A percentile compares a stretch with the other conserved stretches of the same genome.
These are phyloP conservation scores for Paralagenidium karlingii DNA, from an alignment of 352 stramenopile species.

Conservation along the genomic window DNA sequence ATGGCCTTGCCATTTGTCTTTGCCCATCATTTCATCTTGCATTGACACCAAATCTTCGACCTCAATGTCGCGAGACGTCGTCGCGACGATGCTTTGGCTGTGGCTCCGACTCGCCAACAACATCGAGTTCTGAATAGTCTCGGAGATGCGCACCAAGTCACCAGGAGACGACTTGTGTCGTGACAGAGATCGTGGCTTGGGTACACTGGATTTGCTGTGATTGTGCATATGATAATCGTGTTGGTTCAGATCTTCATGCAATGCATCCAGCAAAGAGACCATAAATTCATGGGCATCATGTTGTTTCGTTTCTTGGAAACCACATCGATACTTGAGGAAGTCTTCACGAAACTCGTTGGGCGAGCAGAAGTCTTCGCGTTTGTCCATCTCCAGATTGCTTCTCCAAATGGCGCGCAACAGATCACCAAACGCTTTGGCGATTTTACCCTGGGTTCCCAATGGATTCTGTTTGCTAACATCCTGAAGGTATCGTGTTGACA, in stretches of 20 bases:
- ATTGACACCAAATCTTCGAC: too few species aligned
- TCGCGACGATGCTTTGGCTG: too few species aligned
- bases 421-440: slow-evolving; percentile 83
- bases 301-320: slow-evolving; percentile 79
- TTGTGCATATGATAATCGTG: too few species aligned
- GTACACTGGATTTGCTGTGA: slow-evolving; percentile 7
- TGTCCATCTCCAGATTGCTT: too few species aligned
- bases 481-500: slow-evolving; percentile 78
- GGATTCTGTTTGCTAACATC: slow-evolving; percentile 94
- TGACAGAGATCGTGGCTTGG: not conserved
- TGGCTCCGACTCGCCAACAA: too few species aligned
- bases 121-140: too few species aligned
- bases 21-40: slow-evolving; percentile 75
- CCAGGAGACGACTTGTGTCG: not conserved
- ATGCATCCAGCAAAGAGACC: slow-evolving; percentile 92
- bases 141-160: slow-evolving; percentile 3
- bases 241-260: slow-evolving; percentile 98
- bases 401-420: slow-evolving; percentile 60
- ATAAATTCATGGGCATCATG: slow-evolving; percentile 95
- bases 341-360: slow-evolving; percentile 51
- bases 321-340: slow-evolving; percentile 37
- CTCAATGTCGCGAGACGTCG: too few species aligned
- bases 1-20: slow-evolving; percentile 88
- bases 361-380: slow-evolving; percentile 32
- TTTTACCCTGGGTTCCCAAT: slow-evolving; percentile 81